Conservation (phyloP, 129 eudicot species). For the Oenanthe sinensis region DNA sequence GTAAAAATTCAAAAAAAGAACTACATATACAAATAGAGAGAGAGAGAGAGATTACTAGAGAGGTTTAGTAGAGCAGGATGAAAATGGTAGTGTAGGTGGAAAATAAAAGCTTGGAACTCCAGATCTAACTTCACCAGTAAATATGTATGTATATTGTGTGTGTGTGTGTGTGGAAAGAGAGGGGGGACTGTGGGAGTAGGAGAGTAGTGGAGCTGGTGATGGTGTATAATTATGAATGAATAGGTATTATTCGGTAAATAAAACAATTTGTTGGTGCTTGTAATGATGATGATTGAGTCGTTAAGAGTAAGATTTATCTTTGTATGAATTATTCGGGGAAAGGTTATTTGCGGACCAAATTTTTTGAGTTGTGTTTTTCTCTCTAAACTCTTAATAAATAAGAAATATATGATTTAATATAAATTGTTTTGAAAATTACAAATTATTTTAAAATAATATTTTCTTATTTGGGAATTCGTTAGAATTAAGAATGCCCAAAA, state of each 20-base stretch:
- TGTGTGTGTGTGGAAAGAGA: not conserved
- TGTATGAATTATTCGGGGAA: too few species aligned
- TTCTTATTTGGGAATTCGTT: too few species aligned
- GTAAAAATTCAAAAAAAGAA: not conserved
- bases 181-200: not conserved
- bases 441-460: too few species aligned
- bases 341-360: too few species aligned
- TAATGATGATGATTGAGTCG: not conserved
- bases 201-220: conserved; percentile 4
- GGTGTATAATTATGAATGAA: not conserved
- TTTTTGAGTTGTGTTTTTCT: too few species aligned
- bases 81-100: not conserved
- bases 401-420: too few species aligned
- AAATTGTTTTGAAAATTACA: too few species aligned
- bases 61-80: not conserved
- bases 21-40: too few species aligned
- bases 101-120: conserved; percentile 5
- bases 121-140: not conserved
- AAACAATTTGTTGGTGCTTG: not conserved
- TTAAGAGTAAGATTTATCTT: not conserved
- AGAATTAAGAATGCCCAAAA: too few species aligned
- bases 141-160: not conserved
- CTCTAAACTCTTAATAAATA: too few species aligned
- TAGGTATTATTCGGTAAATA: too few species aligned
- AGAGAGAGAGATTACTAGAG: not conserved